These are phyloP conservation scores for Citrullus amarus DNA, from an alignment of 306 rosid genomes.

Conservation along the genomic window DNA sequence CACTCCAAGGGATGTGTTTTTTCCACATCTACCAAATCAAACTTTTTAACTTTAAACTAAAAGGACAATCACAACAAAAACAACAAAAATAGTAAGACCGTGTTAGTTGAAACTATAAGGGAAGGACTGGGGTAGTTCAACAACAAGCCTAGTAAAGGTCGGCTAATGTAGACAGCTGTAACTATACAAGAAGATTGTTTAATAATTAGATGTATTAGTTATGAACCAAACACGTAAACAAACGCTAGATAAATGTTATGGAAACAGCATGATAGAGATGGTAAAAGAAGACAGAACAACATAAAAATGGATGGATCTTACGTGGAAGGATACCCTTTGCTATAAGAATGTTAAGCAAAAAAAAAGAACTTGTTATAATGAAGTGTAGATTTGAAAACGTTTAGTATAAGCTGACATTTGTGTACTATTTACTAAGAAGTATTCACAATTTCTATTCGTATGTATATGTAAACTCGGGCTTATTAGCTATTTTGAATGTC, in stretches of 20 bases:
- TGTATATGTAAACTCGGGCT: not conserved
- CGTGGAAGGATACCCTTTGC: not conserved
- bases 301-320: not conserved
- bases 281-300: not conserved
- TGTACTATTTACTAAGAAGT: not conserved
- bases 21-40: slow-evolving; percentile 2
- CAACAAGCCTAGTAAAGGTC: not conserved
- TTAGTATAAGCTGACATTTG: not conserved
- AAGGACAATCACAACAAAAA: not conserved
- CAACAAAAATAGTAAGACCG: not conserved
- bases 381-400: not conserved
- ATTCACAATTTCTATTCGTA: not conserved
- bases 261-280: not conserved
- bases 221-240: not conserved
- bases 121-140: not conserved
- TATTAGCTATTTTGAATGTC: not conserved
- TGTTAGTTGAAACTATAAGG: not conserved
- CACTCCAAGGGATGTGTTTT: not conserved
- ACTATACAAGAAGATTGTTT: not conserved
- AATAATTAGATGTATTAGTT: not conserved
- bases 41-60: not conserved
- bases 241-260: not conserved
- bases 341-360: not conserved
- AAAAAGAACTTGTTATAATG: not conserved
- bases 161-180: not conserved